These are phyloP conservation scores for Trametes hirsuta DNA, from an alignment of 1,284 basidiomycete genomes.

Conservation along the genomic window DNA sequence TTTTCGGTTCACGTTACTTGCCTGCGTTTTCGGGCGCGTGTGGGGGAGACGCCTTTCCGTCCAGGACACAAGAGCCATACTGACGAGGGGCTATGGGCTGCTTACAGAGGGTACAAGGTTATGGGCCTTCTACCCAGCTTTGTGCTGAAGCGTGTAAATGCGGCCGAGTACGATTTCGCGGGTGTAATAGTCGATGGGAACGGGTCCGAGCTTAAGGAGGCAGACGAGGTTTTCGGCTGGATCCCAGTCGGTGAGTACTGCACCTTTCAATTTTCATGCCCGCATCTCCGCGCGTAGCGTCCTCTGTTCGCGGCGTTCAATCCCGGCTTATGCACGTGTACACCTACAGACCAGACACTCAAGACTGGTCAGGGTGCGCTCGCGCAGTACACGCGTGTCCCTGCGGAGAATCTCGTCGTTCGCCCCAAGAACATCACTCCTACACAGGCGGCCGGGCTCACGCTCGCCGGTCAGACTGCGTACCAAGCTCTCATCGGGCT, in stretches of 20 bases:
- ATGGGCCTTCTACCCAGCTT: slow-evolving; percentile 56
- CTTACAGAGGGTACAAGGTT: slow-evolving; percentile 56
- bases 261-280: neutral
- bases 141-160: slow-evolving; percentile 50
- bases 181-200: slow-evolving; percentile 61
- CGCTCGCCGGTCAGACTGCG: slow-evolving; percentile 24
- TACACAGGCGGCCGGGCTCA: slow-evolving; percentile 24
- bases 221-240: slow-evolving; percentile 64
- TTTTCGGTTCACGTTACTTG: neutral
- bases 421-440: slow-evolving; percentile 23
- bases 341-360: slow-evolving; percentile 1
- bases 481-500: slow-evolving; percentile 24
- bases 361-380: slow-evolving; percentile 22
- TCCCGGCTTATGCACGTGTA: neutral
- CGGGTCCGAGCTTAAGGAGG: slow-evolving; percentile 51
- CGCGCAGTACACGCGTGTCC: slow-evolving; percentile 25
- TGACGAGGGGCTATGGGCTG: neutral
- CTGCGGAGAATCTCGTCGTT: slow-evolving; percentile 13
- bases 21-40: too few relatives aligned
- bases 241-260: slow-evolving; percentile 42
- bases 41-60: too few relatives aligned
- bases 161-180: slow-evolving; percentile 63
- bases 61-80: neutral
- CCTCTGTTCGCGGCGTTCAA: neutral
- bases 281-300: neutral